Evolutionary conservation across 2,329 filamentous ascomycete genomes (phyloP), one percentile per base, ranked within the genome.

Genomic region (Ceratocystis diversiconidia): DNA sequence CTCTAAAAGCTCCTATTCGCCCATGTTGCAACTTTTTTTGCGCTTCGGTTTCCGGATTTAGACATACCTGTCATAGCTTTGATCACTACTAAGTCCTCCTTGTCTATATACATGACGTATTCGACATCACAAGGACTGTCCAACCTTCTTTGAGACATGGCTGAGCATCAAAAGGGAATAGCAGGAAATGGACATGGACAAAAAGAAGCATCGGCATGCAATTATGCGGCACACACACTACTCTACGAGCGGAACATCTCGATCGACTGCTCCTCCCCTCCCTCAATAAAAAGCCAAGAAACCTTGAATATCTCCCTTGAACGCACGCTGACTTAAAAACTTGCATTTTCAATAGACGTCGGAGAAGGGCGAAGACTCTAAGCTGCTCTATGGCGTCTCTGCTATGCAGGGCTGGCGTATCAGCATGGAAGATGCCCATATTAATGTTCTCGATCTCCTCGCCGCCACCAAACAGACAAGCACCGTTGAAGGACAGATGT

Each of bases 381-480:
- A 90, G 74, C 85, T 96, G 74, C 78, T 94, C 74, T 99, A 89
- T 77, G 94, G 94, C 74, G 86, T 97, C 70, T 99, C 94, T 70
- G 91, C 91, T 77, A 99, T 99, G 94, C 94, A 99, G 79, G 94
- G 94, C 80, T 99, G 94, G 94, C 89, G 94, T 79, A 97, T 99
- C 79, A 96, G 90, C 80, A 99, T 99, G 94, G 94, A 99, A 77
- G 94, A 99, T 75, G 86, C 94, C 69, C 94, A 99, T 79, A 90
- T 89, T 68, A 84, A 89, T 65, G 79, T 97, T 63, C 88, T 99
- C 74, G 90, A 97, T 76, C 85, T 97, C 70, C 60, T 66, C 41
- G 57, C 65, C 43, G 52, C 62, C 8, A 66, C 64, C 19, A 64
- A 75, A 68, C 80, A 84, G 30, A 79, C 85, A 70, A 82, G 87